Base-by-base conservation (phyloP, 768 basidiomycete species). In the Kwoniella bestiolae region DNA sequence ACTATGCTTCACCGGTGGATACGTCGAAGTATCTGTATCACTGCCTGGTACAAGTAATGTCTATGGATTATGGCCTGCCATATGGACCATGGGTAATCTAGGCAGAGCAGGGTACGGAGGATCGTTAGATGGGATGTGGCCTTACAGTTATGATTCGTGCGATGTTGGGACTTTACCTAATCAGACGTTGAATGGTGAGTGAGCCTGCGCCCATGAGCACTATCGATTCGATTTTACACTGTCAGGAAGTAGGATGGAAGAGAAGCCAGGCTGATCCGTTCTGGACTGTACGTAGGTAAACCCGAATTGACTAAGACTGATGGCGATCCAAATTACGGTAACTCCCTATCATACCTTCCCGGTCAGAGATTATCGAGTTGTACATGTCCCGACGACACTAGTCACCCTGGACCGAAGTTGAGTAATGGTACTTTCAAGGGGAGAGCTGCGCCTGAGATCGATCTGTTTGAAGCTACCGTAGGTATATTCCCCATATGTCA, bases 81-180 rank as follows among this genome's bases (percentile, higher is more conserved):
- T 80, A 2, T 80, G 79, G 79, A 57, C 78, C 0, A 60, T 79
- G 67, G 78, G 77, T n/a, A 79, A 79, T 60, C 67, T 81, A 21
- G 80, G 77, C 25, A 63, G 80, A 56, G 75, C 91, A 0, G 82
- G 80, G 2, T 79, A 81, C 51, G 80, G 77, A 18, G 80, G 75
- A 8, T 58, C 72, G 11, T 66, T 64, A 34, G 78, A 79, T 41
- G 80, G 80, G 1, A 46, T 77, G 59, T 82, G 82, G 82, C 82
- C 82, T 12, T 82, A 82, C 59, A 73, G 74, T 21, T 82, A 82
- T 63, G 77, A 82, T 47, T 82, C 85, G 11, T 96, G 95, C 72
- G 94, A 98, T 77, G 83, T 94, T n/a, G 95, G 95, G n/a, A 94
- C 94, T 0, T 84, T 86, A 18, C 80, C 85, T 7, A 98, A 97